Percentiles rank a stretch among this genome's conserved stretches.
Evolutionary conservation across 2,329 filamentous ascomycete genomes (phyloP).

Genomic region (Penicillium olsonii): DNA sequence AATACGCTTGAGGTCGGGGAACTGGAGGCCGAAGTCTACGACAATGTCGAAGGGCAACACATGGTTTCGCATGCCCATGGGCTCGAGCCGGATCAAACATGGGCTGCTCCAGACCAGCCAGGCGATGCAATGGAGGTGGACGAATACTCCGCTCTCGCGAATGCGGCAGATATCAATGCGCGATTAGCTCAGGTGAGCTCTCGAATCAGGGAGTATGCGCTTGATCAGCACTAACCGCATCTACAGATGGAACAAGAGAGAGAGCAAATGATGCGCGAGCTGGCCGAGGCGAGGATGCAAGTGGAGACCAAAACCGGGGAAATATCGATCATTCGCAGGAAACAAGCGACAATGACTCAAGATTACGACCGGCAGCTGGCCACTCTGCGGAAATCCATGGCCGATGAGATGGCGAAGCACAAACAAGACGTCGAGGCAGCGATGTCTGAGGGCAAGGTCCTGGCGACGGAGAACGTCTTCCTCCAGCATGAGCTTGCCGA

Average conservation of each 20-base stretch:
- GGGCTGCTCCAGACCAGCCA: constrained; percentile 11
- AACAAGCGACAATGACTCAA: constrained; percentile 55
- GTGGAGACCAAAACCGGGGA: constrained; percentile 59
- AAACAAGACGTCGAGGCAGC: constrained; percentile 57
- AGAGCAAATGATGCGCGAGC: constrained; percentile 41
- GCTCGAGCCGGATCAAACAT: constrained; percentile 4
- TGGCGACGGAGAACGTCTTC: constrained; percentile 61
- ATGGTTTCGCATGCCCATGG: constrained; percentile 15
- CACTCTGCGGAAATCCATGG: constrained; percentile 55
- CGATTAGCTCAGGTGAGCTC: constrained; percentile 31
- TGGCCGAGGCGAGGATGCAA: constrained; percentile 41
- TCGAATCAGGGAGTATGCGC: background rate
- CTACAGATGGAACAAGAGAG: constrained; percentile 42
- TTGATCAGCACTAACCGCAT: background rate
- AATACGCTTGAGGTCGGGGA: constrained; percentile 46
- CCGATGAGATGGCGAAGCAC: constrained; percentile 55
- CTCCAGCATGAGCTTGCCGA: constrained; percentile 62
- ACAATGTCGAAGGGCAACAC: constrained; percentile 30
- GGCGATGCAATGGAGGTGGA: constrained; percentile 24
- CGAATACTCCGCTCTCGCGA: constrained; percentile 18
- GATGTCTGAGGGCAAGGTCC: constrained; percentile 56
- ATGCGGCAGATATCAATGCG: constrained; percentile 14
- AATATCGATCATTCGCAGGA: constrained; percentile 62
- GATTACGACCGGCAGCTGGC: constrained; percentile 56
- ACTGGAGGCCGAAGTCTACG: constrained; percentile 46